Evolutionary conservation across 768 basidiomycete genomes (phyloP), one percentile per base, ranked within the genome.

Genomic region (Tricholoma saponaceum): DNA sequence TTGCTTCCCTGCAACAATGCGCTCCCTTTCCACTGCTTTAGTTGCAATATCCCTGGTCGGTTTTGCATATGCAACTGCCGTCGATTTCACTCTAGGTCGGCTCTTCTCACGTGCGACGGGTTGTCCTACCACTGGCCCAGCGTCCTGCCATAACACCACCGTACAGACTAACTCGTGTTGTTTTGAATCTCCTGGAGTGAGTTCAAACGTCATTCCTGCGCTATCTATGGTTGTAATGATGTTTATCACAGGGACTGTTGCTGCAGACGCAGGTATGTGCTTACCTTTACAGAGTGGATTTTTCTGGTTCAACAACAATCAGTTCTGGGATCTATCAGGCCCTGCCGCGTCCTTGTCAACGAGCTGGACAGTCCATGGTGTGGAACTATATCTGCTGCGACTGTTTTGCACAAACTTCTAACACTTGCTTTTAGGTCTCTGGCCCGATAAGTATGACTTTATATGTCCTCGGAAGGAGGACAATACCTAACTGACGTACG

Each of bases 311-410:
- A 30, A 14, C 51, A 39, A 1, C 43, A 55, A 28, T 28, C 67
- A 87, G 83, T 87, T 90, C 70, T 90, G 89, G 87, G 87, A 90
- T 60, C 9, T 47, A 18, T 85, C 83, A 2, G 63, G 82, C 47
- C 82, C 85, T 0, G 68, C 79, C 3, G 83, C 82, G 18, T 87
- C 89, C 10, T 89, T 89, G 5, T 67, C 66, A 9, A 62, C 86
- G 63, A 85, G 83, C 63, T 90, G 89, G 87, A 90, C 87, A 1
- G 84, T 89, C 57, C 88, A 88, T 54, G 86, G 88, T 84, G 56
- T 47, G 79, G 62, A n/a, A 23, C 50, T 25, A 4, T n/a, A n/a
- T 16, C 28, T 13, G 25, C 51, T 25, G 13, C 37, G 13, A 13
- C 10, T 18, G 1, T n/a, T 25, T 14, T 1, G 23, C 13, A 20